A percentile compares a stretch with the other conserved stretches of the same genome.
These are phyloP conservation scores for Suhomyces kilbournensis DNA, from an alignment of 805 yeast genomes.

Conservation along the genomic window DNA sequence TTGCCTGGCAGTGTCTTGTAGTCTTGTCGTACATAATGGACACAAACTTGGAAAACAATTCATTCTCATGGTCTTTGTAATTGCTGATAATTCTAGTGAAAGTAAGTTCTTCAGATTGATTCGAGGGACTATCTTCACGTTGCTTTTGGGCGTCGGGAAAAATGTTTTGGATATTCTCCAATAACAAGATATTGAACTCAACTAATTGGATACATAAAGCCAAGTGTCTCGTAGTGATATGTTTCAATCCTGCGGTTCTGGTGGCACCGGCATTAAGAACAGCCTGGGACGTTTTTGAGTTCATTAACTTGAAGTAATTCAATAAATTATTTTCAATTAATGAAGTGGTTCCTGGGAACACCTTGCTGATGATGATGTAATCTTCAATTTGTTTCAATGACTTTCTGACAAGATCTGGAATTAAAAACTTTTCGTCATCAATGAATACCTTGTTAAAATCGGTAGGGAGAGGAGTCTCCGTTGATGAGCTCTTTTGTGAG, in stretches of 20 bases:
- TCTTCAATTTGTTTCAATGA: conserved; percentile 39
- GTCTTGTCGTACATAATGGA: conserved; percentile 69
- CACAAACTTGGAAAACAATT: conserved; percentile 61
- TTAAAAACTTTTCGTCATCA: conserved; percentile 21
- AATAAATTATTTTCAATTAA: conserved; percentile 46
- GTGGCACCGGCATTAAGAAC: conserved; percentile 77
- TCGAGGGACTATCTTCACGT: not conserved
- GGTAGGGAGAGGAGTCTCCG: not conserved
- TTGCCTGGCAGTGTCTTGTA: conserved; percentile 45
- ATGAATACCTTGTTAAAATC: conserved; percentile 11
- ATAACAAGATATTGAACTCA: conserved; percentile 41
- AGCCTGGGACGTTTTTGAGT: conserved; percentile 54
- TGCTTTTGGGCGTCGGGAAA: conserved; percentile 5
- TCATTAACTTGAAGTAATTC: conserved; percentile 43
- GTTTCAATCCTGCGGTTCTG: conserved; percentile 66
- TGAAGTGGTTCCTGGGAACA: conserved; percentile 47
- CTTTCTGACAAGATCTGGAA: conserved; percentile 27
- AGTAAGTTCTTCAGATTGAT: conserved; percentile 24
- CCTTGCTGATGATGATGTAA: conserved; percentile 53
- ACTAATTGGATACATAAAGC: conserved; percentile 68
- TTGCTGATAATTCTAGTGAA: conserved; percentile 32
- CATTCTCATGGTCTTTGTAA: conserved; percentile 59
- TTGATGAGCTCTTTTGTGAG: not conserved
- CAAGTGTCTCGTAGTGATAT: conserved; percentile 69
- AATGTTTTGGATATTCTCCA: conserved; percentile 25